A percentile compares a stretch with the other conserved stretches of the same genome.
These are phyloP conservation scores for Cordyceps cateniannulata DNA, from an alignment of 2,329 filamentous ascomycete species.

Conservation along the genomic window DNA sequence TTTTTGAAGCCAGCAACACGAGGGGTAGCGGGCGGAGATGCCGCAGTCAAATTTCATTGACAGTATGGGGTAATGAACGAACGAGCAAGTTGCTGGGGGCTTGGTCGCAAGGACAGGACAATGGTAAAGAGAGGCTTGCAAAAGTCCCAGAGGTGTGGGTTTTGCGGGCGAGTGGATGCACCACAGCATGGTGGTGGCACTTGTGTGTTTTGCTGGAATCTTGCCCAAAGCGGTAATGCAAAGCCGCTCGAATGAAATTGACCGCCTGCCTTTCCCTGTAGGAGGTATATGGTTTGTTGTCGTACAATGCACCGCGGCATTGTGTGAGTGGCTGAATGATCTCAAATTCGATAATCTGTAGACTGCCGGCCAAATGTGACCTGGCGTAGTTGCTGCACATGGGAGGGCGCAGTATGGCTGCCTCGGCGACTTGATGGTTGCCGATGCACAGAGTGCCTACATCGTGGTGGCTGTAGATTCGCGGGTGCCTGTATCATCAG, in stretches of 20 bases:
- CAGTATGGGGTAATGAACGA: neutral
- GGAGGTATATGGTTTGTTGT: neutral
- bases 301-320: neutral
- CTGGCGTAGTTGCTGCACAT: too few species aligned
- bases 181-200: neutral
- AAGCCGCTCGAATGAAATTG: neutral
- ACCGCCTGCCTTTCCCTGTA: neutral
- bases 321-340: neutral
- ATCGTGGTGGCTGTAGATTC: too few species aligned
- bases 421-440: too few species aligned
- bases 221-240: slow-evolving; percentile 2
- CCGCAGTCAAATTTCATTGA: neutral
- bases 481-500: too few species aligned
- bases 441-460: too few species aligned
- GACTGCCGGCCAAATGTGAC: too few species aligned
- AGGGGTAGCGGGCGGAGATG: neutral
- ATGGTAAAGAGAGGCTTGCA: too few species aligned
- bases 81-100: neutral
- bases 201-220: neutral
- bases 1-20: neutral
- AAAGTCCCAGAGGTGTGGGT: neutral
- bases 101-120: neutral
- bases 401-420: too few species aligned
- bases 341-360: too few species aligned
- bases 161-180: slow-evolving; percentile 4